Percentiles rank a stretch among this genome's conserved stretches.
Evolutionary conservation across 1,284 basidiomycete genomes (phyloP).

Genomic region (Leccinum variabile): DNA sequence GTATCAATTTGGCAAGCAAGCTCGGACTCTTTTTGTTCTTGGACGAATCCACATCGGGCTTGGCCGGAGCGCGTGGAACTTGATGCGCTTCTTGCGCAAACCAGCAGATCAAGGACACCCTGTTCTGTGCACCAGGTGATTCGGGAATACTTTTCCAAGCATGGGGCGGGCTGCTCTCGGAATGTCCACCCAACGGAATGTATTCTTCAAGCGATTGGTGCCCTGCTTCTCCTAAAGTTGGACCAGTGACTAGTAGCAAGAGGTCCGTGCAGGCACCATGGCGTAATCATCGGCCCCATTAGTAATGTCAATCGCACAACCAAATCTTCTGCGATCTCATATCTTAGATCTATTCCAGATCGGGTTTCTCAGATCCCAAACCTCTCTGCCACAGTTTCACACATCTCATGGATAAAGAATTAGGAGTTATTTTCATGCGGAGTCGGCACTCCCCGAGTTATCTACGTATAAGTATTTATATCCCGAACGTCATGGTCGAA

Average conservation of each 20-base stretch:
- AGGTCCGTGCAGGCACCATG: no score
- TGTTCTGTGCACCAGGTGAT: conserved; percentile 61
- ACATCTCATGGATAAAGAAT: no score
- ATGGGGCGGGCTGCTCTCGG: conserved; percentile 62
- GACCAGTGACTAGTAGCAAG: conserved; percentile 57
- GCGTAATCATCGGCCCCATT: no score
- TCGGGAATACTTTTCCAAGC: conserved; percentile 66
- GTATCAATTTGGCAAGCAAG: conserved; percentile 81
- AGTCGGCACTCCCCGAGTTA: no score
- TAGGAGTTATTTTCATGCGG: no score
- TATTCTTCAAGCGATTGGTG: conserved; percentile 76
- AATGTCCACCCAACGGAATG: conserved; percentile 63
- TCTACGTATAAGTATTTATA: no score
- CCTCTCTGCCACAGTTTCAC: no score
- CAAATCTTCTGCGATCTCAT: no score
- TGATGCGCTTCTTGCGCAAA: conserved; percentile 82
- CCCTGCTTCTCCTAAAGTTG: conserved; percentile 66
- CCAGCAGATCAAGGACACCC: conserved; percentile 86
- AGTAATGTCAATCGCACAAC: no score
- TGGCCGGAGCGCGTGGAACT: conserved; percentile 82
- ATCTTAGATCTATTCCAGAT: no score
- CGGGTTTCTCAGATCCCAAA: no score
- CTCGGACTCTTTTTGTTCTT: conserved; percentile 82
- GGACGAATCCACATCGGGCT: conserved; percentile 60
- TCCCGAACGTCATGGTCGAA: no score